These are phyloP conservation scores for Hymenoscyphus salicellus DNA, from an alignment of 2,329 filamentous ascomycete genomes.

Conservation along the genomic window DNA sequence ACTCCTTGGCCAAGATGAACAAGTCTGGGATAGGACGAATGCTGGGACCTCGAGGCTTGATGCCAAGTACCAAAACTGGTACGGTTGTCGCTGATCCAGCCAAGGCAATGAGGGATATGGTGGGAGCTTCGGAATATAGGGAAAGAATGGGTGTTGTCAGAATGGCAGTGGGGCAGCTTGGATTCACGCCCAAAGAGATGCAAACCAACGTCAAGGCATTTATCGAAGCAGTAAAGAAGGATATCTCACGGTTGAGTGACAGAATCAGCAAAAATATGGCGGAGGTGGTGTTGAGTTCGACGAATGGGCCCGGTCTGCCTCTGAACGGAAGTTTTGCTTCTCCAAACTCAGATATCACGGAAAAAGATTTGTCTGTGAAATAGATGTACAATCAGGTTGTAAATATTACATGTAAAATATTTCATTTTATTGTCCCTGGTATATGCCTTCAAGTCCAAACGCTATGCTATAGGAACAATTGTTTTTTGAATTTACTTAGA, in stretches of 20 bases:
- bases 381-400: slow-evolving; percentile 32
- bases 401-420: slow-evolving; percentile 41
- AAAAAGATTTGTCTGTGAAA: slow-evolving; percentile 50
- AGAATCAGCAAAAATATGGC: slow-evolving; percentile 69
- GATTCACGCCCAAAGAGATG: slow-evolving; percentile 83
- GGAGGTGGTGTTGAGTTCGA: slow-evolving; percentile 78
- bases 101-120: slow-evolving; percentile 72
- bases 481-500: slow-evolving; percentile 16
- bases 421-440: slow-evolving; percentile 31
- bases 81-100: slow-evolving; percentile 83
- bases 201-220: slow-evolving; percentile 78
- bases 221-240: slow-evolving; percentile 72
- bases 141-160: slow-evolving; percentile 81
- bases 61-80: slow-evolving; percentile 85
- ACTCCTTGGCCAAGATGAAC: slow-evolving; percentile 73
- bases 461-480: slow-evolving; percentile 41
- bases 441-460: slow-evolving; percentile 42
- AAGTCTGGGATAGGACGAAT: slow-evolving; percentile 78
- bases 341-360: slow-evolving; percentile 54
- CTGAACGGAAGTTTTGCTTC: slow-evolving; percentile 76
- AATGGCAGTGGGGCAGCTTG: slow-evolving; percentile 86
- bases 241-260: slow-evolving; percentile 65
- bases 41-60: slow-evolving; percentile 83
- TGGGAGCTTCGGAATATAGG: slow-evolving; percentile 81
- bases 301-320: slow-evolving; percentile 80